These are phyloP conservation scores for Monosporascus sp. DNA, from an alignment of 2,329 filamentous ascomycete species.

Conservation along the genomic window DNA sequence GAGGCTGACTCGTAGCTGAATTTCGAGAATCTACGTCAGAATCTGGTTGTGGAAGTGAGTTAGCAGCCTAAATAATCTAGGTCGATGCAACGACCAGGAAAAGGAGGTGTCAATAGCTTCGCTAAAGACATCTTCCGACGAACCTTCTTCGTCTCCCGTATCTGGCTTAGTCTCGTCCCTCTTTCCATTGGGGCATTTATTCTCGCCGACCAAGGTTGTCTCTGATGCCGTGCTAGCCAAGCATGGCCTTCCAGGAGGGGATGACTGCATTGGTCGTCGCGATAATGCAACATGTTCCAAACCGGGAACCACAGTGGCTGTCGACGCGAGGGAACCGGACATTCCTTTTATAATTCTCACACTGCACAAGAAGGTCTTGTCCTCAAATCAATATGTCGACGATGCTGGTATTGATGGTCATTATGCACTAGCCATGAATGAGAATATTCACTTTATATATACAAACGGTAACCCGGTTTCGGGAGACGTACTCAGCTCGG, in stretches of 20 bases:
- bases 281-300: background rate
- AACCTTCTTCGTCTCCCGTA: constrained; percentile 7
- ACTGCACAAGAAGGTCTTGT: no score
- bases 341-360: background rate
- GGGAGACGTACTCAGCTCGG: background rate
- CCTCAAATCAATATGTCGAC: background rate
- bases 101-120: no score
- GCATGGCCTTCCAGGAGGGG: constrained; percentile 1
- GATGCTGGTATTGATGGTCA: background rate
- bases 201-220: constrained; percentile 12
- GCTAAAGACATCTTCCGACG: background rate
- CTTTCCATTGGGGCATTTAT: background rate
- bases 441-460: background rate
- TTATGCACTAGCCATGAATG: no score
- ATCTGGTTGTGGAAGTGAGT: background rate
- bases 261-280: background rate
- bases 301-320: background rate
- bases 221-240: constrained; percentile 14
- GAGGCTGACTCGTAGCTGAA: constrained; percentile 1
- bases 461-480: background rate
- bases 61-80: background rate
- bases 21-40: constrained; percentile 8
- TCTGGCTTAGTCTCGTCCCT: background rate
- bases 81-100: no score
- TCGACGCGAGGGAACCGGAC: background rate